These are phyloP conservation scores for Leishmania braziliensis DNA, from an alignment of 208 protist species.

Conservation along the genomic window DNA sequence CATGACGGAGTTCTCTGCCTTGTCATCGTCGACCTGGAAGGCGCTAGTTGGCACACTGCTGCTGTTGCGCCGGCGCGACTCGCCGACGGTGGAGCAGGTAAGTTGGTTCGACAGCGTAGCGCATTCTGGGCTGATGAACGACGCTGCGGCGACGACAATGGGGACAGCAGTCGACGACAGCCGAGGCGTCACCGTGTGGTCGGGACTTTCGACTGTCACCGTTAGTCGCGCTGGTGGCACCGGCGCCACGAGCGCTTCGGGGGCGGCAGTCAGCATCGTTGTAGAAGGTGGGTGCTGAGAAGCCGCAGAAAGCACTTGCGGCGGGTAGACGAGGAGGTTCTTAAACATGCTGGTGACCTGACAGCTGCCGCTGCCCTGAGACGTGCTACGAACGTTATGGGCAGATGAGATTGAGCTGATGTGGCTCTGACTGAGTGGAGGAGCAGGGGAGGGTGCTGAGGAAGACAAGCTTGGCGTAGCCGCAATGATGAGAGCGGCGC, in stretches of 20 bases:
- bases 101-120: background rate
- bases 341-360: background rate
- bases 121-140: background rate
- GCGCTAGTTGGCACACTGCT: slow-evolving; percentile 21
- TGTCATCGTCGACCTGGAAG: slow-evolving; percentile 3
- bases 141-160: background rate
- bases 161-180: background rate
- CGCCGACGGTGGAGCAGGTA: slow-evolving; percentile 14
- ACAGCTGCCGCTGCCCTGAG: background rate
- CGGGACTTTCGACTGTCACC: background rate
- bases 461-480: background rate
- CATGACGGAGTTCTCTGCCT: slow-evolving; percentile 12
- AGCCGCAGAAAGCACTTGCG: slow-evolving; percentile 14
- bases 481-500: background rate
- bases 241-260: slow-evolving; percentile 1
- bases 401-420: background rate
- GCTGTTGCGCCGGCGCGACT: slow-evolving; percentile 29
- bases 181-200: background rate
- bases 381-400: background rate
- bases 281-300: background rate
- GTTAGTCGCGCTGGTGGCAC: background rate
- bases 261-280: background rate
- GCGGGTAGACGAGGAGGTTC: slow-evolving; percentile 8
- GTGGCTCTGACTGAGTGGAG: background rate
- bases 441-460: background rate